Base-by-base conservation (phyloP, 75 land plant species). In the Isoetes taiwanensis region DNA sequence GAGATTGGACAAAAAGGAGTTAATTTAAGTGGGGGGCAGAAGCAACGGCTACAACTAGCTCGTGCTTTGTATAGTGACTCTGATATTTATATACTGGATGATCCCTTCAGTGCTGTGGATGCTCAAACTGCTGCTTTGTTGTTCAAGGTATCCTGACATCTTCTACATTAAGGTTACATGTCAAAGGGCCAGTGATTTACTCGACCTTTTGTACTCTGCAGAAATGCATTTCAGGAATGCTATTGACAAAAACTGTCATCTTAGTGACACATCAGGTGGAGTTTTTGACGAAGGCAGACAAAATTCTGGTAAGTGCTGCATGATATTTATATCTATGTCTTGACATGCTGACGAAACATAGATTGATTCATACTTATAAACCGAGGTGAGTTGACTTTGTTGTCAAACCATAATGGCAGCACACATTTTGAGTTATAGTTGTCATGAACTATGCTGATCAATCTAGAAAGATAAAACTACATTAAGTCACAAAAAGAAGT, bases 241-340 rank as follows among this genome's bases (percentile, higher is more conserved):
- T 87, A 8, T 57, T 64, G 6, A 39, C 58, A 28, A 88, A 88
- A 41, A 83, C 89, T 0, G 81, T 87, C 25, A 64, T 88, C 60
- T 67, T 84, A 14, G 95, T 88, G n/a, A 88, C 95, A 46, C 89
- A 88, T 66, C 95, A 88, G 75, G 82, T 84, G 26, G 95, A 88
- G 58, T 88, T 88, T 64, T 74, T 88, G 2, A 43, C 74, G 1
- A 70, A 61, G 52, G 72, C 64, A n/a, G 80, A 83, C 55, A 53
- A 26, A 16, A 80, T 87, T 59, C 56, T 87, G 84, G 87, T 87
- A 78, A 64, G 20, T 19, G 23, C 10, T n/a, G 19, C 11, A 43
- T 12, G n/a, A n/a, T n/a, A n/a, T n/a, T n/a, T n/a, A n/a, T n/a
- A n/a, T n/a, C n/a, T n/a, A n/a, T n/a, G n/a, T n/a, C n/a, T n/a